phyloP scores from a whole-genome alignment of 352 stramenopile genomes.

The Phytophthora brassicae region DNA sequence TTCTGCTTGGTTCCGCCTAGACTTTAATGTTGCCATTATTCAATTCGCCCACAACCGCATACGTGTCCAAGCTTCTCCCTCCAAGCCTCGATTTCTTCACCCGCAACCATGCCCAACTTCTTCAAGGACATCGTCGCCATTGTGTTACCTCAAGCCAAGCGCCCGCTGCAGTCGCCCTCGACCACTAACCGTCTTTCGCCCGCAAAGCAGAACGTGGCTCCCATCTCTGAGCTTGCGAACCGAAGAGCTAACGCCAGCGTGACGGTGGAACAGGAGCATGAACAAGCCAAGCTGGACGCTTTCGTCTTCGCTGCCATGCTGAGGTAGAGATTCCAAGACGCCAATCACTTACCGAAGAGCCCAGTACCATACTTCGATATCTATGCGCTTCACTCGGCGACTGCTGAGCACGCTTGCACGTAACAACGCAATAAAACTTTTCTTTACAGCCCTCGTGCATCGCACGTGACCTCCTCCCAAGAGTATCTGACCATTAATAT shows the following conservation, averaged over 20 bases:
- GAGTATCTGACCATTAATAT: too few species aligned
- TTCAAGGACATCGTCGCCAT: conserved; percentile 49
- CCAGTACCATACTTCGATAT: conserved; percentile 36
- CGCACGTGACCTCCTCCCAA: conserved; percentile 18
- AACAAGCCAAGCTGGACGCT: conserved; percentile 47
- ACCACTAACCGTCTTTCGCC: conserved; percentile 30
- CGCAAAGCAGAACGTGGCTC: conserved; percentile 27
- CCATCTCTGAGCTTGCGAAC: conserved; percentile 24
- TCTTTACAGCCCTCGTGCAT: conserved; percentile 18
- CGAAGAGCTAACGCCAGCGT: conserved; percentile 19
- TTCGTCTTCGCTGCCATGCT: conserved; percentile 52
- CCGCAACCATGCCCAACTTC: conserved; percentile 42
- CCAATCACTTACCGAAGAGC: background rate
- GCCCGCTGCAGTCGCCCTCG: conserved; percentile 30
- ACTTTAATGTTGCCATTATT: conserved; percentile 15
- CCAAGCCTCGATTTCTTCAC: conserved; percentile 24
- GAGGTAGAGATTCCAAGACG: conserved; percentile 26
- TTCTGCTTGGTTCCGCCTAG: conserved; percentile 16
- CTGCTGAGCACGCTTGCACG: conserved; percentile 2
- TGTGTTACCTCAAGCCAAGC: conserved; percentile 37
- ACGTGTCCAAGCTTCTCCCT: conserved; percentile 20
- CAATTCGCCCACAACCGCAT: conserved; percentile 34
- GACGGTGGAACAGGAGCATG: conserved; percentile 30
- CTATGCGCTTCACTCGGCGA: too few species aligned
- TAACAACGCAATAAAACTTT: conserved; percentile 23